Percentiles rank a stretch among this genome's conserved stretches.
These are phyloP conservation scores for Fusarium hostae DNA, from an alignment of 2,329 filamentous ascomycete species.

Conservation along the genomic window DNA sequence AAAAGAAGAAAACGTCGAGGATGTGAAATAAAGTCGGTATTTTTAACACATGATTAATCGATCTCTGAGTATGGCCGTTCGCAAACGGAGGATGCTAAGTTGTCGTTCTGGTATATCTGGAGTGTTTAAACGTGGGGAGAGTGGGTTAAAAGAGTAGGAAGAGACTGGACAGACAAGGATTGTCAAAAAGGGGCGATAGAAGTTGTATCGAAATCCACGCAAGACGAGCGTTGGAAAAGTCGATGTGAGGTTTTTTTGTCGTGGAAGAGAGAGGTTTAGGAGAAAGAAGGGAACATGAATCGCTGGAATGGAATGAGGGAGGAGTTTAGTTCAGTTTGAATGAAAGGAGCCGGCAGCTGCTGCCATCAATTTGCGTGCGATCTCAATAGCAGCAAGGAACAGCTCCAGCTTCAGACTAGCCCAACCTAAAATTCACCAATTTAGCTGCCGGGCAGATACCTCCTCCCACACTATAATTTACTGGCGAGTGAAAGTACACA, in stretches of 20 bases:
- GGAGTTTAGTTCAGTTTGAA: neutral
- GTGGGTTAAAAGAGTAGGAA: conserved; percentile 11
- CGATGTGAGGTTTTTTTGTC: neutral
- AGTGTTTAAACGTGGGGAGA: conserved; percentile 28
- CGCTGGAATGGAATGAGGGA: conserved; percentile 29
- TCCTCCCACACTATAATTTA: neutral
- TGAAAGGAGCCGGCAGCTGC: conserved; percentile 13
- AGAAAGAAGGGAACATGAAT: conserved; percentile 20
- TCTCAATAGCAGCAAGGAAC: neutral
- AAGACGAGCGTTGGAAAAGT: neutral
- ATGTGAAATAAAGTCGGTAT: conserved; percentile 5
- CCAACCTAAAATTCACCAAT: conserved; percentile 37
- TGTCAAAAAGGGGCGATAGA: conserved; percentile 31
- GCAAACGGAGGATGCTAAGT: conserved; percentile 26
- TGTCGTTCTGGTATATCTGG: conserved; percentile 15
- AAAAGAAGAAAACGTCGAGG: conserved; percentile 1
- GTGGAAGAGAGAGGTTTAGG: neutral
- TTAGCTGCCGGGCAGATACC: conserved; percentile 31
- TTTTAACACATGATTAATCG: conserved; percentile 31
- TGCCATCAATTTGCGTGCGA: conserved; percentile 5
- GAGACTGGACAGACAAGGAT: conserved; percentile 41
- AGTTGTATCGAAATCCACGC: neutral
- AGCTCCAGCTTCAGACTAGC: conserved; percentile 24
- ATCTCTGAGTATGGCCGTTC: neutral
- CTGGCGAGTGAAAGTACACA: neutral